These are phyloP conservation scores for Epichloe gansuensis DNA, from an alignment of 2,329 filamentous ascomycete genomes.

Conservation along the genomic window DNA sequence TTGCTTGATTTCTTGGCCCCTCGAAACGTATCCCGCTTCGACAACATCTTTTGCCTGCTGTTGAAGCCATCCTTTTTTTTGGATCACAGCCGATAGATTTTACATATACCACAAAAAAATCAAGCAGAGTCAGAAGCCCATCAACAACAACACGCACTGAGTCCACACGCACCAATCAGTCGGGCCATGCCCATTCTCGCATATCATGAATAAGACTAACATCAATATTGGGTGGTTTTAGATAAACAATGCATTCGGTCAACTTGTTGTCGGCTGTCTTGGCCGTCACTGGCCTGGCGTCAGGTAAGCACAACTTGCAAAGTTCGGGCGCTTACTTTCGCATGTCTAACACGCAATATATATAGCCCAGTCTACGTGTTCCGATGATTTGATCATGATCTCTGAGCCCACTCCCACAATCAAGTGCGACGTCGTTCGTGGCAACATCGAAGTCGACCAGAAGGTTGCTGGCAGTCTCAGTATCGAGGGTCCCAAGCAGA, in stretches of 20 bases:
- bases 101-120: conserved; percentile 5
- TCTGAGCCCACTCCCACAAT: conserved; percentile 48
- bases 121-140: conserved; percentile 10
- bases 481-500: conserved; percentile 45
- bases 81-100: conserved; percentile 12
- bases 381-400: conserved; percentile 44
- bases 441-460: conserved; percentile 52
- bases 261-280: conserved; percentile 31
- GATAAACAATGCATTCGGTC: conserved; percentile 34
- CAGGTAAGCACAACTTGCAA: conserved; percentile 24
- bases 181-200: not conserved
- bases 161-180: not conserved
- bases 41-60: conserved; percentile 12
- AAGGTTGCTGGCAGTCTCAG: conserved; percentile 42
- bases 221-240: not conserved
- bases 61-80: conserved; percentile 8
- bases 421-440: conserved; percentile 56
- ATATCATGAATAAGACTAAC: not conserved
- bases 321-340: too few species aligned
- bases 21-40: conserved; percentile 5
- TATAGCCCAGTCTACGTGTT: conserved; percentile 23
- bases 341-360: conserved; percentile 1
- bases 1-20: not conserved
- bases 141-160: not conserved
- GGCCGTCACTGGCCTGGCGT: conserved; percentile 29